These are phyloP conservation scores for Mortierella sp. DNA, from an alignment of 371 early-diverging fungal genomes.

Conservation along the genomic window DNA sequence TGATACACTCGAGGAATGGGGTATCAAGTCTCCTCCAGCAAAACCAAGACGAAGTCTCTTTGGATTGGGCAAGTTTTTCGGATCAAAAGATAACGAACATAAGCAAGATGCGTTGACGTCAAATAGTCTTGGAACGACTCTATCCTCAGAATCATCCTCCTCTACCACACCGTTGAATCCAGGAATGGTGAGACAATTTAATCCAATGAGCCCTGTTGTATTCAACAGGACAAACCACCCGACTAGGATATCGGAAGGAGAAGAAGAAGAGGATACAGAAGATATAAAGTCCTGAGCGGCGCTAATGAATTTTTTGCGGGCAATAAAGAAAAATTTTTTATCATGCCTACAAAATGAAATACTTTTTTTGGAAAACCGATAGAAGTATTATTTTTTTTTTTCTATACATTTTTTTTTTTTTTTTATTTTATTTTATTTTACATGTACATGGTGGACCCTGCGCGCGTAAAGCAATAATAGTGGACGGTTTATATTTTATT, in stretches of 20 bases:
- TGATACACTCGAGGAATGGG: background rate
- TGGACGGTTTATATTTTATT: background rate
- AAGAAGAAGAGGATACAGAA: slow-evolving; percentile 43
- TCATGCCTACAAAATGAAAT: background rate
- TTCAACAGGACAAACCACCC: slow-evolving; percentile 47
- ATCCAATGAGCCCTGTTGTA: background rate
- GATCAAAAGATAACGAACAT: slow-evolving; percentile 10
- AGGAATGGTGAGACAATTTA: background rate
- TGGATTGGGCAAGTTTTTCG: slow-evolving; percentile 24
- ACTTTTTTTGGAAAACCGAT: background rate
- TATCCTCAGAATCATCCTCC: slow-evolving; percentile 16
- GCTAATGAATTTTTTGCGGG: background rate
- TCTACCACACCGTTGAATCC: background rate
- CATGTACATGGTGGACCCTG: no score
- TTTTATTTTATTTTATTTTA: no score
- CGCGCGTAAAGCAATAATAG: background rate
- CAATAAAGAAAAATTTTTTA: background rate
- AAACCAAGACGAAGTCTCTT: slow-evolving; percentile 26
- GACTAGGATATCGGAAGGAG: slow-evolving; percentile 49
- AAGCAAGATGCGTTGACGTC: background rate
- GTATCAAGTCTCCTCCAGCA: background rate
- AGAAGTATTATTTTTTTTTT: no score
- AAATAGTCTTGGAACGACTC: slow-evolving; percentile 6
- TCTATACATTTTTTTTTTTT: no score
- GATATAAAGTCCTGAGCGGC: background rate